These are phyloP conservation scores for Xylaria castorea DNA, from an alignment of 495 filamentous ascomycete genomes.

Conservation along the genomic window DNA sequence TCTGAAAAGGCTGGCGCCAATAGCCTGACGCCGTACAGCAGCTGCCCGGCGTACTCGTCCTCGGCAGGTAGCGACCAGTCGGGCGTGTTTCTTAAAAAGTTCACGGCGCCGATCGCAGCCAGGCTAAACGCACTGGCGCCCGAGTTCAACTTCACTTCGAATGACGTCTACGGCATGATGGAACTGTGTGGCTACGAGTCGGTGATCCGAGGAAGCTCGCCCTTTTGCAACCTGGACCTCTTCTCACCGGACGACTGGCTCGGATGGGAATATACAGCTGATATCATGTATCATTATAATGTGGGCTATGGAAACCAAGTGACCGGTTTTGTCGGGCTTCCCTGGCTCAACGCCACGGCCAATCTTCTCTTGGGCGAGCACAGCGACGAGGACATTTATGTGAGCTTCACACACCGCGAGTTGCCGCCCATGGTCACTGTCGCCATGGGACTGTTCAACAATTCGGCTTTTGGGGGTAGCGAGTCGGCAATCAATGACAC, in stretches of 20 bases:
- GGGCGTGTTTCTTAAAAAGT: slow-evolving; percentile 46
- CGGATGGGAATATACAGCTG: slow-evolving; percentile 55
- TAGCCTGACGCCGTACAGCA: slow-evolving; percentile 55
- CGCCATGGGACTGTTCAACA: slow-evolving; percentile 59
- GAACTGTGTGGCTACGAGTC: slow-evolving; percentile 59
- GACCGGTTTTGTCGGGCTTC: slow-evolving; percentile 52
- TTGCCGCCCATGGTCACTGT: slow-evolving; percentile 55
- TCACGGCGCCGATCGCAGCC: slow-evolving; percentile 52
- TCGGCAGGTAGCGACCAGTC: slow-evolving; percentile 54
- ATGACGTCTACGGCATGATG: slow-evolving; percentile 58
- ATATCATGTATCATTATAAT: slow-evolving; percentile 58
- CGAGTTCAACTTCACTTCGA: slow-evolving; percentile 53
- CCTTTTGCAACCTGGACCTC: slow-evolving; percentile 52
- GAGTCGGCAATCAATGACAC: slow-evolving; percentile 51
- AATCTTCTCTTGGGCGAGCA: slow-evolving; percentile 41
- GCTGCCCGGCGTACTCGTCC: slow-evolving; percentile 55
- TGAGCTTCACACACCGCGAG: slow-evolving; percentile 60
- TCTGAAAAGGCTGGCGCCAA: slow-evolving; percentile 49
- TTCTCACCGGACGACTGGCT: slow-evolving; percentile 59
- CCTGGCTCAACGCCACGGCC: slow-evolving; percentile 55
- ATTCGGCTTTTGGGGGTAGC: slow-evolving; percentile 51
- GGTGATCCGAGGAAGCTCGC: slow-evolving; percentile 53
- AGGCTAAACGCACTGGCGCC: slow-evolving; percentile 51
- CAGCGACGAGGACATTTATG: slow-evolving; percentile 50
- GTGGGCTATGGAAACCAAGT: slow-evolving; percentile 53